Base-by-base conservation (phyloP, 1,139 yeast species). In the Magnusiomyces ingens region DNA sequence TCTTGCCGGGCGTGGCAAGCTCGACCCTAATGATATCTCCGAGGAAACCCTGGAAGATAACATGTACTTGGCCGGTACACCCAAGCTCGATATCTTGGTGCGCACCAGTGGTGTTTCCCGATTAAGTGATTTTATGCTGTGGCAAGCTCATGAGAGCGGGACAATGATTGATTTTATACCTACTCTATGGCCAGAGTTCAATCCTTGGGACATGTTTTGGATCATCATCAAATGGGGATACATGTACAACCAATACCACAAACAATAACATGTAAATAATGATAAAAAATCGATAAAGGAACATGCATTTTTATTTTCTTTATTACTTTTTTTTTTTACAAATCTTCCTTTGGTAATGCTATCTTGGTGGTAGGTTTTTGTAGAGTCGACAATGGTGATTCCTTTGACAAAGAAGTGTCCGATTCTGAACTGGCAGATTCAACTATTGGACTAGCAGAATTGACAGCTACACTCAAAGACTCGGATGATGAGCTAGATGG, bases 171-270 rank as follows among this genome's bases (percentile, higher is more conserved):
- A 88, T 60, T 81, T 93, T 59, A 72, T 83, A 22, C 82, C 84
- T 55, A 78, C 84, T 38, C 73, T 90, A 56, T 93, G 99, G 99
- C 99, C 99, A 1, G 96, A 90, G 55, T 85, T 91, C 64, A 74
- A 79, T 18, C 79, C 82, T 1, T 64, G 77, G 64, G 70, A 76
- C 53, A 74, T 84, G 71, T 75, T 79, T 51, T 76, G 80, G 75
- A 72, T 83, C 40, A 65, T 85, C 50, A 69, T 83, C 47, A 81
- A 80, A 64, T 85, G 57, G 57, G 53, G 55, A 2, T 54, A 45
- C 40, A 11, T 15, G 12, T 13, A 19, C n/a, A n/a, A 26, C 32
- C 32, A 26, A 26, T 26, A 26, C 32, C 32, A 26, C 32, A 26
- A 26, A 26, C 32, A 26, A 26, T 26, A 26, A 26, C 32, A 26